phyloP scores from a whole-genome alignment of 306 rosid genomes.

The Aeschynomene evenia region DNA sequence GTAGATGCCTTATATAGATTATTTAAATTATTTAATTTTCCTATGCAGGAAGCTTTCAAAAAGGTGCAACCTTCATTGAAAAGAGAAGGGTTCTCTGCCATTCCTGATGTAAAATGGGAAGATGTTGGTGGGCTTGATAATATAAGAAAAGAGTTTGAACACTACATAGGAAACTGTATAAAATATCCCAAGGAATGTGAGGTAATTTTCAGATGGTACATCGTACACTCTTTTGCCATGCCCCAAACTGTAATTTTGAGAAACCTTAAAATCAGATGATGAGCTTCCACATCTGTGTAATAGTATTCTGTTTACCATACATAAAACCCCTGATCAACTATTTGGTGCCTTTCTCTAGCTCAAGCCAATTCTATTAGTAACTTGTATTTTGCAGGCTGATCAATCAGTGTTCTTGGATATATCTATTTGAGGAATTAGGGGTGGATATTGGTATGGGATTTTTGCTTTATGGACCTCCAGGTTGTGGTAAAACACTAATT shows the following conservation, averaged over 20 bases:
- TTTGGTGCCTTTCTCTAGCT: conserved; percentile 19
- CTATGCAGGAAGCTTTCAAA: conserved; percentile 71
- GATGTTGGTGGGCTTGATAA: conserved; percentile 85
- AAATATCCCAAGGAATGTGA: conserved; percentile 64
- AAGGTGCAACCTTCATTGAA: conserved; percentile 81
- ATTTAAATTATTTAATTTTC: too few species aligned
- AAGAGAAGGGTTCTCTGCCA: conserved; percentile 89
- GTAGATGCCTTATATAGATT: too few species aligned
- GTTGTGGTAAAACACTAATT: conserved; percentile 91
- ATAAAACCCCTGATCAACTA: not conserved
- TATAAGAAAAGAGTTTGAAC: conserved; percentile 63
- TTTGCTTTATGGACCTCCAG: conserved; percentile 94
- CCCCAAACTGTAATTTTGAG: not conserved
- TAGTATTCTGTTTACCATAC: not conserved
- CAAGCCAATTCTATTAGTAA: not conserved
- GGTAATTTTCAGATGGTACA: conserved; percentile 45
- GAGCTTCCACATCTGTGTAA: not conserved
- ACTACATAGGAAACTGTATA: conserved; percentile 54
- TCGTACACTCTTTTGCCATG: too few species aligned
- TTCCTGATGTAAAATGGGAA: conserved; percentile 87
- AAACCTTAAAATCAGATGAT: not conserved
- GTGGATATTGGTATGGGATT: conserved; percentile 70
- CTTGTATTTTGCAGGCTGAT: conserved; percentile 16
- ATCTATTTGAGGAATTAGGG: conserved; percentile 56
- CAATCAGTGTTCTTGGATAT: conserved; percentile 24